Percentiles rank a stretch among this genome's conserved stretches.
phyloP scores from a whole-genome alignment of 352 stramenopile species.

The Phytophthora tubulina region DNA sequence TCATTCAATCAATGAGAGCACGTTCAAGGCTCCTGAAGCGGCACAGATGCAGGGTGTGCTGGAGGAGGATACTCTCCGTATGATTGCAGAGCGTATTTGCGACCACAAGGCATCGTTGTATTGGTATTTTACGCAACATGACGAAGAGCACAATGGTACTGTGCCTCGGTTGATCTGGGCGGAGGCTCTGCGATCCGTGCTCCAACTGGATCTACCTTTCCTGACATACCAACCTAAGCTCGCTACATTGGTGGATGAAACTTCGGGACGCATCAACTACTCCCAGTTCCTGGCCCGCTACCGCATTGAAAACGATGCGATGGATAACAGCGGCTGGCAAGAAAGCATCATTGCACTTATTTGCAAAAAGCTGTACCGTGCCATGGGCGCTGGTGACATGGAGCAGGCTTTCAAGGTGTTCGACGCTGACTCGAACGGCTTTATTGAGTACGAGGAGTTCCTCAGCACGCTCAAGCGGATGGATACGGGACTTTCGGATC shows the following conservation, averaged over 20 bases:
- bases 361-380: constrained; percentile 93
- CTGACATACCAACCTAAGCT: constrained; percentile 91
- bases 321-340: constrained; percentile 91
- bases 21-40: constrained; percentile 73
- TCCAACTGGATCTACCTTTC: constrained; percentile 93
- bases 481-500: constrained; percentile 92
- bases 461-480: constrained; percentile 91
- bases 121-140: constrained; percentile 95
- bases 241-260: constrained; percentile 84
- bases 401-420: constrained; percentile 93
- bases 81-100: constrained; percentile 95
- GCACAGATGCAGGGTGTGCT: constrained; percentile 82
- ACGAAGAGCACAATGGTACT: constrained; percentile 89
- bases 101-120: constrained; percentile 93
- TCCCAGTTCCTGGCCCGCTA: constrained; percentile 94
- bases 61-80: constrained; percentile 91
- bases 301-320: constrained; percentile 90
- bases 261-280: constrained; percentile 90
- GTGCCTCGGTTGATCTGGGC: constrained; percentile 92
- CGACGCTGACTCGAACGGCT: constrained; percentile 90
- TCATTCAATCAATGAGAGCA: constrained; percentile 84
- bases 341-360: constrained; percentile 92
- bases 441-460: constrained; percentile 96
- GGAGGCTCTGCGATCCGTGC: constrained; percentile 91
- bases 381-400: constrained; percentile 91